Evolutionary conservation across 306 rosid species (phyloP).

Genomic region (Fagus crenata): DNA sequence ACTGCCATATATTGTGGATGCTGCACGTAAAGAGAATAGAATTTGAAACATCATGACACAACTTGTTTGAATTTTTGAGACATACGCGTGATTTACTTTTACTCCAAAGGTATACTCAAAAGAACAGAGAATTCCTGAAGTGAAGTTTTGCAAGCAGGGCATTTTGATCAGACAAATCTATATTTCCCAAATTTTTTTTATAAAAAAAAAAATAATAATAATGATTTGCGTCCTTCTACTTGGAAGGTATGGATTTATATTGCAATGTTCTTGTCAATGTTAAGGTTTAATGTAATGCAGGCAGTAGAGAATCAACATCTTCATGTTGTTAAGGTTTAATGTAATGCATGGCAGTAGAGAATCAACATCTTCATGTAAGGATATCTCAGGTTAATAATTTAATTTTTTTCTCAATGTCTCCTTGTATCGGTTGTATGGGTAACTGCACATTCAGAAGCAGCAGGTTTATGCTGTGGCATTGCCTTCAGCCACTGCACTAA

Average conservation of each 20-base stretch:
- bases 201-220: too few species aligned
- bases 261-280: background rate
- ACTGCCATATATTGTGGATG: background rate
- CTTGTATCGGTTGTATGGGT: background rate
- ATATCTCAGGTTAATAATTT: background rate
- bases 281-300: background rate
- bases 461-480: background rate
- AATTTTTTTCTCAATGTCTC: background rate
- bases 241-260: background rate
- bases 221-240: background rate
- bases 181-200: background rate
- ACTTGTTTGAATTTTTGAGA: background rate
- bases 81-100: background rate
- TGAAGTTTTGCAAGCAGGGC: background rate
- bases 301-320: background rate
- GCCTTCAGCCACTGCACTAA: background rate
- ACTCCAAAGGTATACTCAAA: background rate
- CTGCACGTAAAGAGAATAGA: background rate
- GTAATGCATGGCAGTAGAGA: background rate
- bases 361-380: background rate
- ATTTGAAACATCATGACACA: background rate
- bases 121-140: background rate
- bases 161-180: background rate
- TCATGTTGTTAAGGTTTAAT: background rate
- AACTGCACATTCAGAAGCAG: background rate